These are phyloP conservation scores for Crucihimalaya himalaica DNA, from an alignment of 345 rosid genomes.

Conservation along the genomic window DNA sequence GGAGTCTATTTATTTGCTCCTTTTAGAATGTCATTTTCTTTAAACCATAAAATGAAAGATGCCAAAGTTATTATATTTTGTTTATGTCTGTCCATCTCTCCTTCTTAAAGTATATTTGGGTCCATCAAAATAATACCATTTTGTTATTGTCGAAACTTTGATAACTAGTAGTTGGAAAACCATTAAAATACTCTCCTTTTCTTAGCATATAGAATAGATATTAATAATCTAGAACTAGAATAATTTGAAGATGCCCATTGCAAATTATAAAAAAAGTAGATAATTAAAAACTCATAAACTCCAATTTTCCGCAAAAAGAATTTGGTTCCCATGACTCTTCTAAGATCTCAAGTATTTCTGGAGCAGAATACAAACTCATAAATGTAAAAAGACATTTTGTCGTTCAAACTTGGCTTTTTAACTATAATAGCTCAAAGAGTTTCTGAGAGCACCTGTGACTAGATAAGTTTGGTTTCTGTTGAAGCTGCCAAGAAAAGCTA, in stretches of 20 bases:
- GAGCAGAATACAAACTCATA: conserved; percentile 34
- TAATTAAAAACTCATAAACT: too few species aligned
- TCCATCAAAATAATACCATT: conserved; percentile 31
- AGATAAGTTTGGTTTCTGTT: neutral
- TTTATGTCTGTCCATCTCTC: neutral
- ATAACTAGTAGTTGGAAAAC: conserved; percentile 19
- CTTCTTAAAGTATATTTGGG: neutral
- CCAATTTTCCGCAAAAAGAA: conserved; percentile 17
- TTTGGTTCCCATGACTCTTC: conserved; percentile 19
- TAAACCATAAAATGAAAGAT: conserved; percentile 26
- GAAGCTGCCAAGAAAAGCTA: conserved; percentile 30
- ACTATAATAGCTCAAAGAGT: conserved; percentile 35
- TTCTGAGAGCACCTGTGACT: conserved; percentile 35
- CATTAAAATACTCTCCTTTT: too few species aligned
- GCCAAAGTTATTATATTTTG: conserved; percentile 31
- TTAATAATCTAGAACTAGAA: neutral
- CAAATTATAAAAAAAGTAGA: too few species aligned
- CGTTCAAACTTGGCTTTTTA: neutral
- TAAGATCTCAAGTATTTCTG: conserved; percentile 16
- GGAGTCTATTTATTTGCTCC: conserved; percentile 16
- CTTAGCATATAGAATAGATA: too few species aligned
- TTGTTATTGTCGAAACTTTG: conserved; percentile 32
- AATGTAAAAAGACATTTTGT: conserved; percentile 16
- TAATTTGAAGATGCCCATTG: conserved; percentile 1
- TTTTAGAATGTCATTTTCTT: conserved; percentile 34